A percentile compares a stretch with the other conserved stretches of the same genome.
Conservation (phyloP, 2,329 filamentous ascomycete species). For the Talaromyces sp. region DNA sequence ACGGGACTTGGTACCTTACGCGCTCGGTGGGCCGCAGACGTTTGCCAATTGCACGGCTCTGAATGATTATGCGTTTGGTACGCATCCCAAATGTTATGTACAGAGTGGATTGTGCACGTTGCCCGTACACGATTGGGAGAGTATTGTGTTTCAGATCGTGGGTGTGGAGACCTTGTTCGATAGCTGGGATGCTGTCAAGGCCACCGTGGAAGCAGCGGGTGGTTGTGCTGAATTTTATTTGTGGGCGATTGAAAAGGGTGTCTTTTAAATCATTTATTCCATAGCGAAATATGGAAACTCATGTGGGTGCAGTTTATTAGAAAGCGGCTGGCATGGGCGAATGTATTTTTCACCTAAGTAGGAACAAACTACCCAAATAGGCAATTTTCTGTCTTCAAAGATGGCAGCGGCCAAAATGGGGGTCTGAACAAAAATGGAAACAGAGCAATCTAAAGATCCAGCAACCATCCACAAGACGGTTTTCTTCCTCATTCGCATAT, state of each 20-base stretch:
- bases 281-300: not conserved
- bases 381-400: not conserved
- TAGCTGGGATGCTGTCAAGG: slow-evolving; percentile 15
- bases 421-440: not conserved
- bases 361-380: not conserved
- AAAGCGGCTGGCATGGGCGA: not conserved
- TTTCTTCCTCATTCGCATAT: not conserved
- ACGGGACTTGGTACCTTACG: slow-evolving; percentile 24
- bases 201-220: slow-evolving; percentile 6
- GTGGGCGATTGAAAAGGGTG: slow-evolving; percentile 11
- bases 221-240: slow-evolving; percentile 16
- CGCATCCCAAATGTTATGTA: slow-evolving; percentile 26
- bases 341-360: not conserved
- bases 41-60: slow-evolving; percentile 21
- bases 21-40: not conserved
- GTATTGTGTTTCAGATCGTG: slow-evolving; percentile 22
- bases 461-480: not conserved
- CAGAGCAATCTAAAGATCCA: not conserved
- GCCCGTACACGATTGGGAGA: slow-evolving; percentile 22
- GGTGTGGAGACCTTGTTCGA: slow-evolving; percentile 11
- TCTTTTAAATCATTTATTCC: slow-evolving; percentile 4
- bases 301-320: not conserved
- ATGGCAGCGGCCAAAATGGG: not conserved
- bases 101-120: slow-evolving; percentile 24
- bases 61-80: slow-evolving; percentile 22